phyloP scores from a whole-genome alignment of 495 filamentous ascomycete genomes.

The Lentithecium fluviatile region DNA sequence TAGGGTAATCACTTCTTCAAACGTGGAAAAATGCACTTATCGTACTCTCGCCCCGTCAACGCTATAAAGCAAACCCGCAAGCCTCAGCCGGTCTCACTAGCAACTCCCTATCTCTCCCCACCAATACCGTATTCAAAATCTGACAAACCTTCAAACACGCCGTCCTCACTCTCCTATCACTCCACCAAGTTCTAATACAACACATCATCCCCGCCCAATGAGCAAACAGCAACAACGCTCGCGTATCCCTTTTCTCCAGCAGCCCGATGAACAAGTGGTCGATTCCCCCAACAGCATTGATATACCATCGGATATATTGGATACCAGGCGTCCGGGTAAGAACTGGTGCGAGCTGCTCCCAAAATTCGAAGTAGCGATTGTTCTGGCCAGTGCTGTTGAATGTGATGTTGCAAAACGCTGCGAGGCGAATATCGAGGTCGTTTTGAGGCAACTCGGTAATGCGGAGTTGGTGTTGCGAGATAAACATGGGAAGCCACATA shows the following conservation, averaged over 20 bases:
- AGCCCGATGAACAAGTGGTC: background rate
- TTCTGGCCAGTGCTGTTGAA: background rate
- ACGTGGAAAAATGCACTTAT: no score
- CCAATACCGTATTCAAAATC: background rate
- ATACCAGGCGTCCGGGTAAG: background rate
- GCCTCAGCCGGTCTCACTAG: background rate
- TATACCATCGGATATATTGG: background rate
- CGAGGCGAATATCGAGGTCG: background rate
- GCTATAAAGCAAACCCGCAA: background rate
- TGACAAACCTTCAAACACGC: background rate
- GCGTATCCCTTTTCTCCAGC: background rate
- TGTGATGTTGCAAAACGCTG: background rate
- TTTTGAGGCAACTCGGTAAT: background rate
- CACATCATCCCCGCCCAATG: conserved; percentile 7
- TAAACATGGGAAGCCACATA: conserved; percentile 4
- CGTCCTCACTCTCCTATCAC: background rate
- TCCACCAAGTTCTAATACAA: background rate
- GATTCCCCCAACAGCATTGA: background rate
- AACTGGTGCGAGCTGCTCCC: background rate
- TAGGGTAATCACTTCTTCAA: no score
- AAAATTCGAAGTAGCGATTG: background rate
- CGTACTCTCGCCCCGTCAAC: no score
- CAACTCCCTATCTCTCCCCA: background rate
- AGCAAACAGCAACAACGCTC: conserved; percentile 2
- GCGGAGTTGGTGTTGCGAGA: background rate